Base-by-base conservation (phyloP, 768 basidiomycete species). In the Cystoderma amianthinum region DNA sequence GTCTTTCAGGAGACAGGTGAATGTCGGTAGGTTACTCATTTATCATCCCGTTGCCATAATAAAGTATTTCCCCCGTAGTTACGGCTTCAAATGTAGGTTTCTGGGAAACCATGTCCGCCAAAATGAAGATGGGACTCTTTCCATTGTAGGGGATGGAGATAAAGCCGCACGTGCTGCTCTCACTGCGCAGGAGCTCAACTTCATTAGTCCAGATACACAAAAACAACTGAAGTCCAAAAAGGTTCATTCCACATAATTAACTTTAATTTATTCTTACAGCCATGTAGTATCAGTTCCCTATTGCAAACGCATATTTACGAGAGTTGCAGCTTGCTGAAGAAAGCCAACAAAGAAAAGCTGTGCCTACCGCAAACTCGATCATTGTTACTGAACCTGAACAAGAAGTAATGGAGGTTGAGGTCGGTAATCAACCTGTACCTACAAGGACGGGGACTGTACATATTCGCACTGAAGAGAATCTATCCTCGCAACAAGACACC, bases 11-110 rank as follows among this genome's bases (percentile, higher is more conserved):
- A 78, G 47, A 69, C 71, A 13, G 92, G 91, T 1, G 75, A 80
- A 48, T 96, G 92, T 64, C 76, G 77, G 68, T 72, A 41, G 32
- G 7, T 6, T 24, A 21, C 15, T n/a, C 9, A 36, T 36, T 36
- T 7, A 36, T 30, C 28, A 30, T n/a, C n/a, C n/a, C n/a, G 28
- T 30, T 9, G 28, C 28, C 10, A 30, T 9, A 30, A 30, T 9
- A 9, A 30, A n/a, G n/a, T 28, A 28, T 28, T n/a, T 28, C 7
- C 10, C n/a, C 15, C 3, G 5, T 43, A 75, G 71, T 39, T 79
- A 76, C 51, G 96, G 93, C 9, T 82, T 87, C 59, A 90, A 92
- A 59, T 99, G 96, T 57, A 80, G 96, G 2, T 96, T 86, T 61
- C 73, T 96, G 4, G 83, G 85, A 10, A 82, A 76, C 2, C 95